Percentiles rank a stretch among this genome's conserved stretches.
These are phyloP conservation scores for Lindgomyces ingoldianus DNA, from an alignment of 495 filamentous ascomycete species.

Conservation along the genomic window DNA sequence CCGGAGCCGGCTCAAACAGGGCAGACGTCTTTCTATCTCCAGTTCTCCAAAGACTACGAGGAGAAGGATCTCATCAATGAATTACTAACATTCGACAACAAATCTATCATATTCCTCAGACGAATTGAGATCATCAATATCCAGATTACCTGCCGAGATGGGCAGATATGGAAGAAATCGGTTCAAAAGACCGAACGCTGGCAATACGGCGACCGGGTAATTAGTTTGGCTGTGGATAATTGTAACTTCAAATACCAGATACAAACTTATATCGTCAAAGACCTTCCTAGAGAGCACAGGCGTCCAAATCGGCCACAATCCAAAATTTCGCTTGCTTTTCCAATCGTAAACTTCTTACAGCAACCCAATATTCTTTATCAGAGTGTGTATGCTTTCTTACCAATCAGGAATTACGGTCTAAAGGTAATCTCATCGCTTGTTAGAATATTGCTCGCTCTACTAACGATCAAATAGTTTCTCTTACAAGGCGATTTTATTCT, in stretches of 20 bases:
- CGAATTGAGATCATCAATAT: not conserved
- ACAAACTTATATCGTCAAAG: too few species aligned
- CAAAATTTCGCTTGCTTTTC: not conserved
- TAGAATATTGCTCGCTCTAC: not conserved
- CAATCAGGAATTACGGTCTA: conserved; percentile 3
- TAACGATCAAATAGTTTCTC: not conserved
- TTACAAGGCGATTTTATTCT: conserved; percentile 1
- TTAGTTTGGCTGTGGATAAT: too few species aligned
- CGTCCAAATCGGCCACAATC: not conserved
- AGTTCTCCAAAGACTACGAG: not conserved
- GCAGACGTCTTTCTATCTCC: not conserved
- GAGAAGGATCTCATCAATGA: not conserved
- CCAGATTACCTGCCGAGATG: too few species aligned
- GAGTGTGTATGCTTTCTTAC: not conserved
- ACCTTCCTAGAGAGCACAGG: too few species aligned
- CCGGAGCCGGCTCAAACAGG: not conserved
- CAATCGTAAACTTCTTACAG: not conserved
- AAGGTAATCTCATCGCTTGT: not conserved
- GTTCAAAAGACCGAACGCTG: too few species aligned
- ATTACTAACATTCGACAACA: not conserved
- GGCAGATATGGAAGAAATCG: too few species aligned
- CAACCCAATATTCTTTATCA: not conserved
- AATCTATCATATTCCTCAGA: not conserved
- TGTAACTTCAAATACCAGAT: too few species aligned
- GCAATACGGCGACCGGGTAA: too few species aligned